A percentile compares a stretch with the other conserved stretches of the same genome.
Evolutionary conservation across 495 filamentous ascomycete genomes (phyloP).

Genomic region (Letharia lupina): DNA sequence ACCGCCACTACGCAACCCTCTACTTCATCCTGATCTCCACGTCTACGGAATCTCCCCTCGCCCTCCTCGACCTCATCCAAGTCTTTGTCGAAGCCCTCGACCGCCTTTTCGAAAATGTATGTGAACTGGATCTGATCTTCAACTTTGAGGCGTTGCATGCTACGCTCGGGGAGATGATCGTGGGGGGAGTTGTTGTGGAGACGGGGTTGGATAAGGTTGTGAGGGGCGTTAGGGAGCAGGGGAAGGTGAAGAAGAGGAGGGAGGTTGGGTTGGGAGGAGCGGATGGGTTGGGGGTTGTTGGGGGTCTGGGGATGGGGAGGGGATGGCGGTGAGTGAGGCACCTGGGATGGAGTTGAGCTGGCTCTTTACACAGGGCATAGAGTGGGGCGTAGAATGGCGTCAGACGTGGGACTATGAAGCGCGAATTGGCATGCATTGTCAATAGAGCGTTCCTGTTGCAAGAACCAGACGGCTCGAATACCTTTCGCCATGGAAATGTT

Average conservation of each 20-base stretch:
- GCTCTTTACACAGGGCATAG: background rate
- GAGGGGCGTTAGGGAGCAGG: constrained; percentile 75
- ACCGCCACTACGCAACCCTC: constrained; percentile 95
- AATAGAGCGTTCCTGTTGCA: background rate
- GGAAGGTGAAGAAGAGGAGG: constrained; percentile 63
- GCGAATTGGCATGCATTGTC: background rate
- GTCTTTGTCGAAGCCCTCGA: constrained; percentile 96
- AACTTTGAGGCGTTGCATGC: constrained; percentile 97
- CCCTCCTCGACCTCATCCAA: constrained; percentile 91
- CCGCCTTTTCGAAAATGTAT: constrained; percentile 93
- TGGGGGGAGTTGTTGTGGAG: constrained; percentile 92
- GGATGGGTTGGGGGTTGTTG: constrained; percentile 25
- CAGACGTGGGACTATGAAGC: background rate
- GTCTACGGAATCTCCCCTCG: constrained; percentile 92
- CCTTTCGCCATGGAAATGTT: no score
- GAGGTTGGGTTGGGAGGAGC: constrained; percentile 43
- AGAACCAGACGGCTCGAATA: background rate
- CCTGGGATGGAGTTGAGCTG: background rate
- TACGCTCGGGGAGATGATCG: constrained; percentile 84
- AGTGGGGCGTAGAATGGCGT: background rate
- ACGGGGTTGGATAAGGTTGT: constrained; percentile 84
- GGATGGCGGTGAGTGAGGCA: constrained; percentile 30
- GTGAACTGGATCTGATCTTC: constrained; percentile 96
- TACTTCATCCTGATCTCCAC: constrained; percentile 98
- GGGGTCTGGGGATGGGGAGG: constrained; percentile 21